These are phyloP conservation scores for Cercospora nicotianae DNA, from an alignment of 2,329 filamentous ascomycete genomes.

Conservation along the genomic window DNA sequence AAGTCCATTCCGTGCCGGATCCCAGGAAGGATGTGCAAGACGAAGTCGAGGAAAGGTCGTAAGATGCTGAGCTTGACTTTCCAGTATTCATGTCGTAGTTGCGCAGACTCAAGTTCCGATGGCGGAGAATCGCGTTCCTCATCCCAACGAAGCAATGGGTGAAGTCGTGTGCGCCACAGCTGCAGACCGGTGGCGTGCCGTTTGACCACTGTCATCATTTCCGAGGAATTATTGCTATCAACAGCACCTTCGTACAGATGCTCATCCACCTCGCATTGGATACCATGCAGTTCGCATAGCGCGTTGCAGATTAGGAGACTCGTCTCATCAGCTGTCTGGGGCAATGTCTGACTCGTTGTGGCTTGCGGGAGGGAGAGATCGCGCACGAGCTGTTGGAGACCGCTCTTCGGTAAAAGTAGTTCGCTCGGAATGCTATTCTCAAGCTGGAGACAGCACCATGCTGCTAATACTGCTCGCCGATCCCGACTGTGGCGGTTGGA, in stretches of 20 bases:
- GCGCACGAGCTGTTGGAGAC: not conserved
- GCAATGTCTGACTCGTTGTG: not conserved
- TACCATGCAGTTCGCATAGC: not conserved
- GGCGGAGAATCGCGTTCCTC: slow-evolving; percentile 67
- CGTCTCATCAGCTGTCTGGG: not conserved
- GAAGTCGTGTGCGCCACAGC: slow-evolving; percentile 52
- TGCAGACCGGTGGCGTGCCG: slow-evolving; percentile 41
- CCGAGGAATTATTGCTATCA: not conserved
- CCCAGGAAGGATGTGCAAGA: slow-evolving; percentile 49
- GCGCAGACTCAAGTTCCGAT: slow-evolving; percentile 71
- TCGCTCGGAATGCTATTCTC: not conserved
- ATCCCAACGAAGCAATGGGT: slow-evolving; percentile 57
- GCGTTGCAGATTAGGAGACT: not conserved
- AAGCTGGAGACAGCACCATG: not conserved
- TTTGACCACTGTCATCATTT: slow-evolving; percentile 10
- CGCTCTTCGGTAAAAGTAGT: not conserved
- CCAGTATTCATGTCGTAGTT: slow-evolving; percentile 90
- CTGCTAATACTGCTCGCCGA: not conserved
- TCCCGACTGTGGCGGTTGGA: not conserved
- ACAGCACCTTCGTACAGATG: not conserved
- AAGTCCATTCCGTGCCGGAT: slow-evolving; percentile 13
- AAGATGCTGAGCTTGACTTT: slow-evolving; percentile 84
- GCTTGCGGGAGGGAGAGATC: not conserved
- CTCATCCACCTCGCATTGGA: not conserved
- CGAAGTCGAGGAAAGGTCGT: slow-evolving; percentile 67